Percentiles rank a stretch among this genome's conserved stretches.
These are phyloP conservation scores for Neofusicoccum kwambonambiense DNA, from an alignment of 2,329 filamentous ascomycete genomes.

Conservation along the genomic window DNA sequence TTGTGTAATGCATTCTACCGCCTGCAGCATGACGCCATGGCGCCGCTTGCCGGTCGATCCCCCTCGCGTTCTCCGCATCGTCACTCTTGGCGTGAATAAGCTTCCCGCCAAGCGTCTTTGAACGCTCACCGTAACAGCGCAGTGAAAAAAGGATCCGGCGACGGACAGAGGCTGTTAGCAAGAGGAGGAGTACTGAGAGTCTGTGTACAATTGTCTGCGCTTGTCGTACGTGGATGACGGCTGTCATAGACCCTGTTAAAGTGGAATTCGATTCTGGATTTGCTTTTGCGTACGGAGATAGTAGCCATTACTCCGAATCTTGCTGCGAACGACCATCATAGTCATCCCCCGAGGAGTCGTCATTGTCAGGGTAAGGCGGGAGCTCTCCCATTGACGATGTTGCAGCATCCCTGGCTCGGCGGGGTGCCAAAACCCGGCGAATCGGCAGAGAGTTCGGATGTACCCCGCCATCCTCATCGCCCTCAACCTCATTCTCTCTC, in stretches of 20 bases:
- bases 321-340: background rate
- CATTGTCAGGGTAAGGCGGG: background rate
- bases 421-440: background rate
- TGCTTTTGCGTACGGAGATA: too few relatives aligned
- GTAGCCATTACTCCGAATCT: too few relatives aligned
- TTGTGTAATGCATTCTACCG: conserved; percentile 4
- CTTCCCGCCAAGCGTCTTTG: background rate
- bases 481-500: background rate
- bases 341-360: background rate
- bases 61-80: conserved; percentile 15
- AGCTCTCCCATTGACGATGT: background rate
- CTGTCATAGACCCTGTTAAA: too few relatives aligned
- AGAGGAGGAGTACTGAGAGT: too few relatives aligned
- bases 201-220: too few relatives aligned
- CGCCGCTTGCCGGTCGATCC: conserved; percentile 8
- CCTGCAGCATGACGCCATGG: conserved; percentile 15
- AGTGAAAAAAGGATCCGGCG: too few relatives aligned
- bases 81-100: background rate
- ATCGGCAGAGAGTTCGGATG: background rate
- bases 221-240: too few relatives aligned
- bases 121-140: too few relatives aligned
- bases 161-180: too few relatives aligned
- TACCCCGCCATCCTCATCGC: background rate
- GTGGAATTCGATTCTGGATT: too few relatives aligned
- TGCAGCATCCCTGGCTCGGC: background rate